phyloP scores from a whole-genome alignment of 441 rosid genomes.

The Populus hybrid region DNA sequence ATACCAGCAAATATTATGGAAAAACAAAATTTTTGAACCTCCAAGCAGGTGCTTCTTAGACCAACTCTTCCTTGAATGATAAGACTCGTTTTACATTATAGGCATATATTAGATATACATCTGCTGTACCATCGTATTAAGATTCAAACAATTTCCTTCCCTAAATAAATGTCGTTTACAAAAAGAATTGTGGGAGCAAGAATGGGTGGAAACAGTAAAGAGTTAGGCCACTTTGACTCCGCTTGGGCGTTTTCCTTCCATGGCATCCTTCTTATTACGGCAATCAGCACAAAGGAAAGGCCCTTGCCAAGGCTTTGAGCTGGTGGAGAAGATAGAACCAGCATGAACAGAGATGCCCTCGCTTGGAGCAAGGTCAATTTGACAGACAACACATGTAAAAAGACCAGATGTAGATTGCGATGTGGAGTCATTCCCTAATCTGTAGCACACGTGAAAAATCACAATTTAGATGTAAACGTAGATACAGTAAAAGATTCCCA shows the following conservation, averaged over 20 bases:
- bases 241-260: conserved; percentile 88
- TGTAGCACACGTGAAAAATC: conserved; percentile 26
- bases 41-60: background rate
- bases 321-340: conserved; percentile 66
- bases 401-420: conserved; percentile 53
- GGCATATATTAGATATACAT: conserved; percentile 35
- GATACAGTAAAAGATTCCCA: background rate
- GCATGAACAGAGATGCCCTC: conserved; percentile 83
- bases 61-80: conserved; percentile 7
- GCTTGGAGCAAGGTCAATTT: conserved; percentile 65
- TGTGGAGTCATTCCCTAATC: conserved; percentile 51
- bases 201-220: conserved; percentile 30
- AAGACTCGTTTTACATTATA: conserved; percentile 31
- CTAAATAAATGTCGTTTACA: conserved; percentile 18
- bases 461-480: background rate
- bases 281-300: conserved; percentile 77
- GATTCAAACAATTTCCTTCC: conserved; percentile 17
- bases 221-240: conserved; percentile 59
- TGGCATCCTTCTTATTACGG: conserved; percentile 79
- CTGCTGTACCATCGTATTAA: conserved; percentile 26
- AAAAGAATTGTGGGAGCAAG: conserved; percentile 26
- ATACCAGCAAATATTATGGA: no score
- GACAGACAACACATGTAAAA: conserved; percentile 74
- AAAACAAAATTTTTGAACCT: background rate
- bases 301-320: conserved; percentile 84